phyloP scores from a whole-genome alignment of 108 stramenopile species.

The Fragilaria radians region DNA sequence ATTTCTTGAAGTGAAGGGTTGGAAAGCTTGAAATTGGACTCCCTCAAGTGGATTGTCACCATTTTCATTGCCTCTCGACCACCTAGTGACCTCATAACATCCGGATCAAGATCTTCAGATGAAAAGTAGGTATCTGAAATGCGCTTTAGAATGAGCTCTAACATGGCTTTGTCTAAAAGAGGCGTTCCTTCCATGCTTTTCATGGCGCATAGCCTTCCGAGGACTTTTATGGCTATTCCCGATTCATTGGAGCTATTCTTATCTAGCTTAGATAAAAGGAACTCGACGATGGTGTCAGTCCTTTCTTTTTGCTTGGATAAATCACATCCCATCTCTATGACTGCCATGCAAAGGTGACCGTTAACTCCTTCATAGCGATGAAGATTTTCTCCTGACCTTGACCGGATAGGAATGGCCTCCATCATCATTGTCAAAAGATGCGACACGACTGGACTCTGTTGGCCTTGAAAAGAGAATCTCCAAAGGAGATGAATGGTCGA shows the following conservation, averaged over 20 bases:
- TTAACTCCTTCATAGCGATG: neutral
- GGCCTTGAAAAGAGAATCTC: neutral
- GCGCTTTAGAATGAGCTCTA: neutral
- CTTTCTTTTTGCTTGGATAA: neutral
- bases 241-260: neutral
- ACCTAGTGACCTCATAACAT: neutral
- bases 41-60: neutral
- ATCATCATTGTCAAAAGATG: neutral
- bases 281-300: neutral
- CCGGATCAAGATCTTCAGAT: neutral
- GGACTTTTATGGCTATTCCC: neutral
- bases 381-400: neutral
- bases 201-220: neutral
- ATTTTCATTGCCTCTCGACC: neutral
- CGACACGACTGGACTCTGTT: neutral
- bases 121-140: neutral
- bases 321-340: neutral
- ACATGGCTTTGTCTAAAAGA: neutral
- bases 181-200: neutral
- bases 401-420: neutral
- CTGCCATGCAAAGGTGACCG: neutral
- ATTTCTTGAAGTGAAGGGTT: neutral
- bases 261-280: neutral
- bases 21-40: neutral
- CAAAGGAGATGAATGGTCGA: neutral